Evolutionary conservation across 345 rosid genomes (phyloP).

Genomic region (Excoecaria agallocha): DNA sequence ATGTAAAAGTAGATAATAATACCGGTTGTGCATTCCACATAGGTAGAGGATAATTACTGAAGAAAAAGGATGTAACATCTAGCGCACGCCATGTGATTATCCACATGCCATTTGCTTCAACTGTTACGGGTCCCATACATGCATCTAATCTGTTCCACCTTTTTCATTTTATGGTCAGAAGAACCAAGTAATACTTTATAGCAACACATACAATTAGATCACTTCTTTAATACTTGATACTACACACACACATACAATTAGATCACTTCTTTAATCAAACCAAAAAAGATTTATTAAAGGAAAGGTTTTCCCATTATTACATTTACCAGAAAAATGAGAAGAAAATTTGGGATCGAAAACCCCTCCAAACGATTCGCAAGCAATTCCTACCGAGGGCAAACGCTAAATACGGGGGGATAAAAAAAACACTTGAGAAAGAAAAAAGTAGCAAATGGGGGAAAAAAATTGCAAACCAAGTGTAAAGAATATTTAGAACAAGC

Average conservation of each 20-base stretch:
- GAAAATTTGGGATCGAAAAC: background rate
- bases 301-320: background rate
- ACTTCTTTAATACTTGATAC: background rate
- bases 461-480: background rate
- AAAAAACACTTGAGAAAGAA: background rate
- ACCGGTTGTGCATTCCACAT: too few species aligned
- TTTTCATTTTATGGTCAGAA: background rate
- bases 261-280: background rate
- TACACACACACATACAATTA: background rate
- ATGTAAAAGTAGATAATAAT: too few species aligned
- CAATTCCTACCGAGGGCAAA: background rate
- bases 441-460: background rate
- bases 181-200: background rate
- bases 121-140: background rate
- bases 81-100: background rate
- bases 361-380: background rate
- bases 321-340: background rate
- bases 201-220: background rate
- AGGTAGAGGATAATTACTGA: too few species aligned
- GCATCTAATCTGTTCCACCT: too few species aligned
- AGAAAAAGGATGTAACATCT: background rate
- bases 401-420: background rate
- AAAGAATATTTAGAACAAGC: background rate
- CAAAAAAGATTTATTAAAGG: conserved; percentile 1
- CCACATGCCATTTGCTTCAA: background rate